These are phyloP conservation scores for Alternaria triticimaculans DNA, from an alignment of 2,329 filamentous ascomycete species.

Conservation along the genomic window DNA sequence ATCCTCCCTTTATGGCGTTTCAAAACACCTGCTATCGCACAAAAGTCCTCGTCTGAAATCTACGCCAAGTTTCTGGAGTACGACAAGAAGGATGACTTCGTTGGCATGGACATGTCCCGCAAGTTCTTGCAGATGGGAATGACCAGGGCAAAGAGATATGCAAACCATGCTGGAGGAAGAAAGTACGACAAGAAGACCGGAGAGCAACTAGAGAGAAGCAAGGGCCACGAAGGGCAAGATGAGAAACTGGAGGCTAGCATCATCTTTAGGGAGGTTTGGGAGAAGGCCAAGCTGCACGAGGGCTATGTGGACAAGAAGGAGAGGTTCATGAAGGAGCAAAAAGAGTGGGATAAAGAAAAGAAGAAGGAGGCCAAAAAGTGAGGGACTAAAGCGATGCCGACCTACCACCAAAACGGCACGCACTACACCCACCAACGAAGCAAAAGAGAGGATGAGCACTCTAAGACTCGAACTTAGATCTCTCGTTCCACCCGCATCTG, in stretches of 20 bases:
- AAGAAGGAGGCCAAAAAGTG: slow-evolving; percentile 10
- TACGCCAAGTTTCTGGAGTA: slow-evolving; percentile 61
- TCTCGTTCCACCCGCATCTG: not conserved
- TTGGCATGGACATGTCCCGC: slow-evolving; percentile 69
- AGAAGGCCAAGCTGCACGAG: slow-evolving; percentile 54
- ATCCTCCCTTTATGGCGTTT: slow-evolving; percentile 68
- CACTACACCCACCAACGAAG: not conserved
- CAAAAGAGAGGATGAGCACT: not conserved
- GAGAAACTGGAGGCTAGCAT: slow-evolving; percentile 60
- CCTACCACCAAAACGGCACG: not conserved
- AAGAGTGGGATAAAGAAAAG: slow-evolving; percentile 48
- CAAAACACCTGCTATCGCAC: slow-evolving; percentile 60
- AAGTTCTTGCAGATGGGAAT: slow-evolving; percentile 72
- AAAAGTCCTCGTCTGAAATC: slow-evolving; percentile 57
- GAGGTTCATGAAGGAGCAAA: slow-evolving; percentile 57
- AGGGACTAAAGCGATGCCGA: not conserved
- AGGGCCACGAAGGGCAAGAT: slow-evolving; percentile 53
- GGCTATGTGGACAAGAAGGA: slow-evolving; percentile 56
- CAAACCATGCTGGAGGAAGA: slow-evolving; percentile 62
- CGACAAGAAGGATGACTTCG: slow-evolving; percentile 61
- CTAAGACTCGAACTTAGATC: slow-evolving; percentile 2
- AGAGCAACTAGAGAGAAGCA: slow-evolving; percentile 54
- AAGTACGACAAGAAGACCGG: slow-evolving; percentile 58
- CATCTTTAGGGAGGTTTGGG: slow-evolving; percentile 60
- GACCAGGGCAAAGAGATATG: slow-evolving; percentile 66